These are phyloP conservation scores for Nothopassalora personata DNA, from an alignment of 2,329 filamentous ascomycete genomes.

Conservation along the genomic window DNA sequence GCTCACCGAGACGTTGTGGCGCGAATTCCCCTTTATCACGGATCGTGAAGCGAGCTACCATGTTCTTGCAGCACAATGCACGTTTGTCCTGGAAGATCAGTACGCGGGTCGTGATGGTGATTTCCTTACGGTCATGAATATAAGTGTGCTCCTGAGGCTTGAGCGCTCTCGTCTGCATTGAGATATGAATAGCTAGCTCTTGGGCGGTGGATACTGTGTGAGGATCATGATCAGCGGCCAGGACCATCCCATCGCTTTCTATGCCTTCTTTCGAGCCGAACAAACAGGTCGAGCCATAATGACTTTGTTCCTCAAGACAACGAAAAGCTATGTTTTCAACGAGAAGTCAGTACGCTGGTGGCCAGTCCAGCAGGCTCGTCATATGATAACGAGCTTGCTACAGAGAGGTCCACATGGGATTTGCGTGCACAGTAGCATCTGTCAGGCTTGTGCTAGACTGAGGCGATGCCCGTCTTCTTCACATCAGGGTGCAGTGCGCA, in stretches of 20 bases:
- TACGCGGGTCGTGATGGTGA: not conserved
- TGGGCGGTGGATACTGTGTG: not conserved
- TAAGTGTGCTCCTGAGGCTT: not conserved
- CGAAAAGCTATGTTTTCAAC: not conserved
- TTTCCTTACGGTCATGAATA: not conserved
- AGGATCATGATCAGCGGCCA: not conserved
- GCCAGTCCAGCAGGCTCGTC: not conserved
- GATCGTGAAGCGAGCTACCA: not conserved
- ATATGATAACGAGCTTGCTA: not conserved
- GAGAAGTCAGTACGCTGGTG: not conserved
- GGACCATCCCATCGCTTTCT: not conserved
- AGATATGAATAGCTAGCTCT: not conserved
- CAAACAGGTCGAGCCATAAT: not conserved
- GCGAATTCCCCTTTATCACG: not conserved
- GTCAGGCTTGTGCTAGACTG: no score
- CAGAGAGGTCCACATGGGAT: not conserved
- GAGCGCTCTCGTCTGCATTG: not conserved
- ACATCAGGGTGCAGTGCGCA: no score
- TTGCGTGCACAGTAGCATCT: no score
- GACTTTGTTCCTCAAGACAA: not conserved
- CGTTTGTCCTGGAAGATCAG: not conserved
- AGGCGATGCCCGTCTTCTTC: no score
- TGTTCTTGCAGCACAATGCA: not conserved
- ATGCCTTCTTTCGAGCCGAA: not conserved
- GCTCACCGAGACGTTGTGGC: not conserved